Percentiles rank a stretch among this genome's conserved stretches.
Conservation (phyloP, 371 early-diverging fungal species). For the Mortierella sp. region DNA sequence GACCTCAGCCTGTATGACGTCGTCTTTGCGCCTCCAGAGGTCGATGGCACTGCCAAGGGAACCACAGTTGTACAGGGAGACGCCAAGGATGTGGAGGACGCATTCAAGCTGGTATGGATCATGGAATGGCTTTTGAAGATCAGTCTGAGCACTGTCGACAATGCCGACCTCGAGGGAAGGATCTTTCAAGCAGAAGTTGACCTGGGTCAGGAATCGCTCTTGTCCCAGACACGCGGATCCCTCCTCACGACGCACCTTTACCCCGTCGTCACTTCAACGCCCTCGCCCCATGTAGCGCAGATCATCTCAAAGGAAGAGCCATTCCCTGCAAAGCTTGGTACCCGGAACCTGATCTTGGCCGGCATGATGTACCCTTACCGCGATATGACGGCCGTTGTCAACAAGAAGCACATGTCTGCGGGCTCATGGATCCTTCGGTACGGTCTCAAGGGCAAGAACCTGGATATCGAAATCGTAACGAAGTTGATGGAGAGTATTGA, state of each 20-base stretch:
- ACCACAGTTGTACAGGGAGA: constrained; percentile 51
- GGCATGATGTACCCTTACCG: constrained; percentile 51
- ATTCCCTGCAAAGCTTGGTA: constrained; percentile 34
- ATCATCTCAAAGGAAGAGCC: constrained; percentile 52
- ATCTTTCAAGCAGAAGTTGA: constrained; percentile 32
- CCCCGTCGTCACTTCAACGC: constrained; percentile 24
- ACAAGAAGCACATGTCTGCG: constrained; percentile 44
- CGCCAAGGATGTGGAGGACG: constrained; percentile 43
- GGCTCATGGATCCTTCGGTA: constrained; percentile 52
- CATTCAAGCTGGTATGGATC: constrained; percentile 62
- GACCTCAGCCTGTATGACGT: constrained; percentile 67
- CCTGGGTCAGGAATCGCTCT: constrained; percentile 38
- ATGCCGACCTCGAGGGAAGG: constrained; percentile 22
- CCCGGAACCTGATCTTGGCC: constrained; percentile 59
- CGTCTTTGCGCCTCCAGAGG: constrained; percentile 67
- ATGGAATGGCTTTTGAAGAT: constrained; percentile 62
- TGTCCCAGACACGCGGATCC: constrained; percentile 23
- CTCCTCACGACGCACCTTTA: constrained; percentile 26
- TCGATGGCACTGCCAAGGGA: constrained; percentile 41
- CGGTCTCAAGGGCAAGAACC: constrained; percentile 57
- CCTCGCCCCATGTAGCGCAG: constrained; percentile 24
- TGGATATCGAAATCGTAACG: constrained; percentile 59
- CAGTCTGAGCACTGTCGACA: constrained; percentile 9
- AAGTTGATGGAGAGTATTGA: constrained; percentile 63
- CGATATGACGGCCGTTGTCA: constrained; percentile 40